Percentiles rank a stretch among this genome's conserved stretches.
These are phyloP conservation scores for Colletotrichum liriopes DNA, from an alignment of 2,329 filamentous ascomycete species.

Conservation along the genomic window DNA sequence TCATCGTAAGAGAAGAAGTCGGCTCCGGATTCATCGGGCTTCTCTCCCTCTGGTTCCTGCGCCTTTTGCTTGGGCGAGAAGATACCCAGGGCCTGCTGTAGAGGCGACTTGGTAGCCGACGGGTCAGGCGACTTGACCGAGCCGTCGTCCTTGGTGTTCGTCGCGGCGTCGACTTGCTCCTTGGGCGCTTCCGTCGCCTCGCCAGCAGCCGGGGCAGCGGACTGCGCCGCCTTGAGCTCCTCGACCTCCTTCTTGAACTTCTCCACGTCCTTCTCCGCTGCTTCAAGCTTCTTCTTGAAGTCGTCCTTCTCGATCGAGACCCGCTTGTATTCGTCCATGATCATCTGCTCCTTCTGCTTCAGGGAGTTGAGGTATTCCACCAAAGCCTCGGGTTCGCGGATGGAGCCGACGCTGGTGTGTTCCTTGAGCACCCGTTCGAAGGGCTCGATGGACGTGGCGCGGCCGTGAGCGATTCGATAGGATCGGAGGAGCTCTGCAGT, in stretches of 20 bases:
- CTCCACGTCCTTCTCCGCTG: slow-evolving; percentile 76
- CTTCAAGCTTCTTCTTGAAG: slow-evolving; percentile 82
- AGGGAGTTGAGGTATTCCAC: slow-evolving; percentile 93
- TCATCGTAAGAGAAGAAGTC: slow-evolving; percentile 95
- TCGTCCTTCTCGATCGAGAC: slow-evolving; percentile 87
- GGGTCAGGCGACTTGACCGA: slow-evolving; percentile 44
- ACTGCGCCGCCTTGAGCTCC: slow-evolving; percentile 56
- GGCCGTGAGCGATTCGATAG: slow-evolving; percentile 91
- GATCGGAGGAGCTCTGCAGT: slow-evolving; percentile 85
- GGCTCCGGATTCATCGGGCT: slow-evolving; percentile 63
- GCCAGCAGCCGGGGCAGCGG: slow-evolving; percentile 47
- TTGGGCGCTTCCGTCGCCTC: slow-evolving; percentile 48
- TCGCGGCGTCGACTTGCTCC: slow-evolving; percentile 36
- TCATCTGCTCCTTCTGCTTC: slow-evolving; percentile 90
- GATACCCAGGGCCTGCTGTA: slow-evolving; percentile 63
- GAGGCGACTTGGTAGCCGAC: slow-evolving; percentile 61
- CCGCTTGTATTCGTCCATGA: slow-evolving; percentile 92
- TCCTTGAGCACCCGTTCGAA: slow-evolving; percentile 94
- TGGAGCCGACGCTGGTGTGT: slow-evolving; percentile 91
- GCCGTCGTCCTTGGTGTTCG: slow-evolving; percentile 49
- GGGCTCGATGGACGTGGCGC: slow-evolving; percentile 89
- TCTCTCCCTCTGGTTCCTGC: slow-evolving; percentile 49
- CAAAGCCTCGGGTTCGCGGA: slow-evolving; percentile 86
- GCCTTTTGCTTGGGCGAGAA: slow-evolving; percentile 65
- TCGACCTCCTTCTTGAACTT: slow-evolving; percentile 71